A percentile compares a stretch with the other conserved stretches of the same genome.
Conservation (phyloP, 1,284 basidiomycete species). For the Cutaneotrichosporon sp. region DNA sequence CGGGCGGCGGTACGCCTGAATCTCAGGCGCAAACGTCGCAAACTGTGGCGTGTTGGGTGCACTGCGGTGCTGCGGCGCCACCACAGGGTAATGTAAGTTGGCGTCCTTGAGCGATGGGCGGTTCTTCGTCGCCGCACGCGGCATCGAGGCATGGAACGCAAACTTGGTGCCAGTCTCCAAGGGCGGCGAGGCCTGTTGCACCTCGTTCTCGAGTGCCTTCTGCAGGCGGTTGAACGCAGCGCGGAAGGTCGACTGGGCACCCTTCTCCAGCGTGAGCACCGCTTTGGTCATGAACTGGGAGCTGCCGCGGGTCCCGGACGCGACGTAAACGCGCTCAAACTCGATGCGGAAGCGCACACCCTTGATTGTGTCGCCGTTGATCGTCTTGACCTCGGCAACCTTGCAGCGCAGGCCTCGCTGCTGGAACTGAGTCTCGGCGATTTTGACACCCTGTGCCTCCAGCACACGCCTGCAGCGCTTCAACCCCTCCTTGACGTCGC, state of each 20-base stretch:
- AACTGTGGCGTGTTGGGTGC: slow-evolving; percentile 17
- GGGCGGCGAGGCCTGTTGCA: slow-evolving; percentile 2
- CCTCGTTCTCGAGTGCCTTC: slow-evolving; percentile 18
- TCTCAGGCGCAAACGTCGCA: slow-evolving; percentile 12
- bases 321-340: slow-evolving; percentile 38
- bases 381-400: slow-evolving; percentile 36
- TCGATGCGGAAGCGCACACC: slow-evolving; percentile 51
- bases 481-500: slow-evolving; percentile 44
- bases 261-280: slow-evolving; percentile 49
- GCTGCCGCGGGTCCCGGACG: slow-evolving; percentile 28
- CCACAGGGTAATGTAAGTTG: slow-evolving; percentile 9
- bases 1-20: slow-evolving; percentile 6
- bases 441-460: slow-evolving; percentile 36
- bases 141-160: slow-evolving; percentile 13
- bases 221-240: slow-evolving; percentile 29
- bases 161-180: background rate
- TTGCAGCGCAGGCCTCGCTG: slow-evolving; percentile 45
- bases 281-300: slow-evolving; percentile 44
- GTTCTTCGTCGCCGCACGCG: slow-evolving; percentile 7
- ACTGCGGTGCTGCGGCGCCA: slow-evolving; percentile 27
- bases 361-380: slow-evolving; percentile 34
- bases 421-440: slow-evolving; percentile 43
- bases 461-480: slow-evolving; percentile 38
- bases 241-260: slow-evolving; percentile 51
- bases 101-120: slow-evolving; percentile 17